phyloP scores from a whole-genome alignment of 108 stramenopile genomes.

The Craspedostauros australis region DNA sequence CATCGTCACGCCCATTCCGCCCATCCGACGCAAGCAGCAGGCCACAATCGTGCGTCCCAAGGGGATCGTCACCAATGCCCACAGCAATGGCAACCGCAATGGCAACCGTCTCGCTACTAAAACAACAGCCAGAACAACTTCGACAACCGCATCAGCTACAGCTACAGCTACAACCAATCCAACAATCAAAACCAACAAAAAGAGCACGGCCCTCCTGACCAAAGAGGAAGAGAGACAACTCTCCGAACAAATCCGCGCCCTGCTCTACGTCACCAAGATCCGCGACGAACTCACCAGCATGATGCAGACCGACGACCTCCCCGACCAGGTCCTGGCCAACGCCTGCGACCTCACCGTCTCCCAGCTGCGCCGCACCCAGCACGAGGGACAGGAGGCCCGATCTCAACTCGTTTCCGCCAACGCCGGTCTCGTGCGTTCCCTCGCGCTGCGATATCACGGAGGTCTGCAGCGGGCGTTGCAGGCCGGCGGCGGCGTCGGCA shows the following conservation, averaged over 20 bases:
- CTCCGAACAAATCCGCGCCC: constrained; percentile 28
- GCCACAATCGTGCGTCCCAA: too few species aligned
- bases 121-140: neutral
- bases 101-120: neutral
- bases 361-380: constrained; percentile 37
- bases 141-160: neutral
- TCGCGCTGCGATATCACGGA: constrained; percentile 49
- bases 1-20: too few species aligned
- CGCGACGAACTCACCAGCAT: constrained; percentile 37
- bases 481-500: constrained; percentile 54
- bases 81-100: neutral
- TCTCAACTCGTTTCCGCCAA: constrained; percentile 61
- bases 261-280: constrained; percentile 31
- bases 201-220: constrained; percentile 26
- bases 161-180: neutral
- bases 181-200: constrained; percentile 3
- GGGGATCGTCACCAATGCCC: neutral
- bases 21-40: too few species aligned
- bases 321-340: constrained; percentile 58
- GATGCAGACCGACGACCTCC: constrained; percentile 24
- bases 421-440: constrained; percentile 68
- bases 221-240: constrained; percentile 51
- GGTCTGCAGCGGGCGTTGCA: constrained; percentile 31
- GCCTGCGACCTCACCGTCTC: constrained; percentile 51
- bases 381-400: constrained; percentile 56